These are phyloP conservation scores for Penicillium verhagenii DNA, from an alignment of 495 filamentous ascomycete genomes.

Conservation along the genomic window DNA sequence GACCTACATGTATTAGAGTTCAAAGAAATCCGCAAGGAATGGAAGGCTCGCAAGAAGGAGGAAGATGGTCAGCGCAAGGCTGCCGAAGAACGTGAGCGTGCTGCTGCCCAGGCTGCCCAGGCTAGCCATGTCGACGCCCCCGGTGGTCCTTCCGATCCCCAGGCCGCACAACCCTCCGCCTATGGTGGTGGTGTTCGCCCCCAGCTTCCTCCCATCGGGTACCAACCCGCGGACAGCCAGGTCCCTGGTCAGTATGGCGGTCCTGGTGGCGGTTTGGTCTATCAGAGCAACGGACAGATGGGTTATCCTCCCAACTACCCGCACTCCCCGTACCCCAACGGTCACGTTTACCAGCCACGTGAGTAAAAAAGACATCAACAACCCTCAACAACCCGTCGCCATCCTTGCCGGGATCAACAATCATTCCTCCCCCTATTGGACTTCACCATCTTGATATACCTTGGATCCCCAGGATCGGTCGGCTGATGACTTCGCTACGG, in stretches of 20 bases:
- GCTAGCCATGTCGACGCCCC: conserved; percentile 58
- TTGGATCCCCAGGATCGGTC: conserved; percentile 16
- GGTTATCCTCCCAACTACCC: conserved; percentile 69
- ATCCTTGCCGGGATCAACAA: conserved; percentile 19
- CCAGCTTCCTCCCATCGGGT: conserved; percentile 86
- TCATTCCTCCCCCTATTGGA: neutral
- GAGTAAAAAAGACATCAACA: conserved; percentile 33
- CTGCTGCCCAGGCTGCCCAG: conserved; percentile 53
- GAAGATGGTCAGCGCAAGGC: conserved; percentile 88
- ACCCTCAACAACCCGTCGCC: conserved; percentile 16
- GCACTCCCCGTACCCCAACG: conserved; percentile 70
- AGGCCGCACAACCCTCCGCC: conserved; percentile 52
- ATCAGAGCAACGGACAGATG: conserved; percentile 66
- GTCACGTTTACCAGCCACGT: conserved; percentile 79
- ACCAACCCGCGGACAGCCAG: conserved; percentile 63
- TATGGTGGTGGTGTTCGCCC: conserved; percentile 61
- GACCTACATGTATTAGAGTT: conserved; percentile 64
- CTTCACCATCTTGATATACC: conserved; percentile 14
- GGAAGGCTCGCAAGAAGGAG: conserved; percentile 99
- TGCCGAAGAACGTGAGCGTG: conserved; percentile 81
- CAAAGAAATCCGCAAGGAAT: conserved; percentile 98
- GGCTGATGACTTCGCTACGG: conserved; percentile 30
- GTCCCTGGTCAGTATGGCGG: conserved; percentile 66
- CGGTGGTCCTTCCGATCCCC: conserved; percentile 53
- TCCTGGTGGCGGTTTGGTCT: conserved; percentile 53